Evolutionary conservation across 345 rosid genomes (phyloP).

Genomic region (Erodium maritimum): DNA sequence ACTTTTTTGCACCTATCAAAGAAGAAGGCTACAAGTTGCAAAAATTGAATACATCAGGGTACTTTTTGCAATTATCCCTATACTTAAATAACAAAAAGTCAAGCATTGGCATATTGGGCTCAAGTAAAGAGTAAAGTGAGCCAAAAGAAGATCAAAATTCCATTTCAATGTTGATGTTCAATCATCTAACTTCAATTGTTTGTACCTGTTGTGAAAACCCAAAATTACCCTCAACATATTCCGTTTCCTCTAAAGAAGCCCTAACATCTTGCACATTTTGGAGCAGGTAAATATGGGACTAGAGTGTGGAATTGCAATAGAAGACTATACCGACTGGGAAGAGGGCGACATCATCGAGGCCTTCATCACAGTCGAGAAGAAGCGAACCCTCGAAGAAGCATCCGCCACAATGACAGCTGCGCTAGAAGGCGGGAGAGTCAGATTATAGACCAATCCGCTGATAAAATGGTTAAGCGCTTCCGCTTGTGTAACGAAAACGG

Average conservation of each 20-base stretch:
- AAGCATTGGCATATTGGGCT: too few species aligned
- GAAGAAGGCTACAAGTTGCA: too few species aligned
- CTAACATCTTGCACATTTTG: constrained; percentile 1
- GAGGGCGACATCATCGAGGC: constrained; percentile 73
- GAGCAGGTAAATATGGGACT: constrained; percentile 66
- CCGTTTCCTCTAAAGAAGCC: background rate
- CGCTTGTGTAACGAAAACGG: background rate
- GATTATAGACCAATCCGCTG: constrained; percentile 9
- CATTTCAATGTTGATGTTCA: background rate
- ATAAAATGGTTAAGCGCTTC: background rate
- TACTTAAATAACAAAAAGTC: too few species aligned
- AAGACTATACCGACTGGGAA: constrained; percentile 59
- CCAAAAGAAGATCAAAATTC: too few species aligned
- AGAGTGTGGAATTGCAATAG: constrained; percentile 79
- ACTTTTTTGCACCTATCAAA: too few species aligned
- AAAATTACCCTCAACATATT: too few species aligned
- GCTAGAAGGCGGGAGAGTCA: constrained; percentile 49
- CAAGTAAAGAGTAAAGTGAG: too few species aligned
- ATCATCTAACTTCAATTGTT: too few species aligned
- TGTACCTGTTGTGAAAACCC: too few species aligned
- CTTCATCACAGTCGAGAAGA: constrained; percentile 59
- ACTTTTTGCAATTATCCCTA: too few species aligned
- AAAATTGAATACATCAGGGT: too few species aligned
- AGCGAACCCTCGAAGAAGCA: constrained; percentile 90
- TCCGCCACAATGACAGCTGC: constrained; percentile 93